These are phyloP conservation scores for Prunus armeniaca DNA, from an alignment of 306 rosid genomes.

Conservation along the genomic window DNA sequence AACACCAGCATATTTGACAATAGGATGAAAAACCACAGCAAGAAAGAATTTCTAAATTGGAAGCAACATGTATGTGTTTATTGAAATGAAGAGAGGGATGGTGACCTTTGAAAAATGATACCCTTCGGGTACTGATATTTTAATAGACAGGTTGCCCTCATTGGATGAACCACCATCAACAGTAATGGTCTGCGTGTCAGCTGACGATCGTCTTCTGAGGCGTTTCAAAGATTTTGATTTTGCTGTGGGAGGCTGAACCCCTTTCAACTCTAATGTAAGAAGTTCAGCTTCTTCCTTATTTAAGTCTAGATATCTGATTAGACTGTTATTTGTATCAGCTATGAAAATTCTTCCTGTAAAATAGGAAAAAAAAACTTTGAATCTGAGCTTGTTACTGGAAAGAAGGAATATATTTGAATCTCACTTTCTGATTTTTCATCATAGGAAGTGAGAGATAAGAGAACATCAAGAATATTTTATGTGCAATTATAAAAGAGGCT, in stretches of 20 bases:
- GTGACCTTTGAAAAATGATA: slow-evolving; percentile 91
- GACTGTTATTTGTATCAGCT: slow-evolving; percentile 92
- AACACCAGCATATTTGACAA: slow-evolving; percentile 5
- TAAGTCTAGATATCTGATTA: slow-evolving; percentile 79
- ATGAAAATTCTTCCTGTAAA: slow-evolving; percentile 72
- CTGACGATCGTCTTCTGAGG: slow-evolving; percentile 69
- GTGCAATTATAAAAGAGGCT: background rate
- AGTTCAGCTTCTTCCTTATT: slow-evolving; percentile 48
- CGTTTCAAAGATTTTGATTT: slow-evolving; percentile 63
- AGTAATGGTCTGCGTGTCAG: slow-evolving; percentile 60
- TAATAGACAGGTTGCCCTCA: slow-evolving; percentile 67
- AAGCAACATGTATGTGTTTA: background rate
- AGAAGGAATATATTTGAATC: background rate
- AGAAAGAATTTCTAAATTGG: background rate
- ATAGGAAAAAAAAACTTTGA: background rate
- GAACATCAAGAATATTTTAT: background rate
- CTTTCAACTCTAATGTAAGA: slow-evolving; percentile 73
- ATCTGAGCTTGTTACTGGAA: background rate
- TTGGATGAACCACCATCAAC: slow-evolving; percentile 60
- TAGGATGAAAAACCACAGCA: background rate
- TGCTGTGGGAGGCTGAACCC: slow-evolving; percentile 74
- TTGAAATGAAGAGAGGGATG: slow-evolving; percentile 2
- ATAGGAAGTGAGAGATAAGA: no score
- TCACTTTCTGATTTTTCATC: background rate
- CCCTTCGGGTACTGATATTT: slow-evolving; percentile 70